Percentiles rank a stretch among this genome's conserved stretches.
Conservation (phyloP, 768 basidiomycete genomes). For the Mycena metata region DNA sequence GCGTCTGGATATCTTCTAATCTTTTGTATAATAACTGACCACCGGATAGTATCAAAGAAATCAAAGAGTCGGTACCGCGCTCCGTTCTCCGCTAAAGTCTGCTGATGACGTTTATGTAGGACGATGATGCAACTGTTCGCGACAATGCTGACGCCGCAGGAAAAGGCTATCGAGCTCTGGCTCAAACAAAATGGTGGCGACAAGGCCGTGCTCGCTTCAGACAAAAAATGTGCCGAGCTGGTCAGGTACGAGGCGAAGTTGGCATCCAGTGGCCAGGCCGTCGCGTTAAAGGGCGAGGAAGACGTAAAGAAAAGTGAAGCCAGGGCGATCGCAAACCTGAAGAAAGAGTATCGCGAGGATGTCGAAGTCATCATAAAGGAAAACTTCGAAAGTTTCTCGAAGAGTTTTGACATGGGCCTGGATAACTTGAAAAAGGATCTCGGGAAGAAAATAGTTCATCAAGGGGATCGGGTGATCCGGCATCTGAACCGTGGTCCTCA, state of each 20-base stretch:
- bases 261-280: neutral
- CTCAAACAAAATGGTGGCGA: slow-evolving; percentile 42
- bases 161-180: slow-evolving; percentile 23
- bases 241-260: slow-evolving; percentile 14
- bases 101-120: neutral
- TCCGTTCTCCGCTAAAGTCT: too few relatives aligned
- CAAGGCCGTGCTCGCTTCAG: slow-evolving; percentile 16
- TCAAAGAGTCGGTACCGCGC: too few relatives aligned
- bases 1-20: neutral
- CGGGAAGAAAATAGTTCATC: slow-evolving; percentile 34
- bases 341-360: slow-evolving; percentile 35
- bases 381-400: slow-evolving; percentile 14
- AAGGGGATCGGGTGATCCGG: slow-evolving; percentile 39
- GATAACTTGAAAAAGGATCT: slow-evolving; percentile 43
- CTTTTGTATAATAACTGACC: neutral
- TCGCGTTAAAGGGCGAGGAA: neutral
- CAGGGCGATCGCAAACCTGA: slow-evolving; percentile 35
- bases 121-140: slow-evolving; percentile 30
- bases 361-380: slow-evolving; percentile 21
- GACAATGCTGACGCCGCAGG: slow-evolving; percentile 23
- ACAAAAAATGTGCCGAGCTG: slow-evolving; percentile 18
- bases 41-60: slow-evolving; percentile 11
- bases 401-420: slow-evolving; percentile 36
- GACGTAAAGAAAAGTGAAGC: slow-evolving; percentile 7
- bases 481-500: slow-evolving; percentile 43